These are phyloP conservation scores for Clitopilus hobsonii DNA, from an alignment of 768 basidiomycete species.

Conservation along the genomic window DNA sequence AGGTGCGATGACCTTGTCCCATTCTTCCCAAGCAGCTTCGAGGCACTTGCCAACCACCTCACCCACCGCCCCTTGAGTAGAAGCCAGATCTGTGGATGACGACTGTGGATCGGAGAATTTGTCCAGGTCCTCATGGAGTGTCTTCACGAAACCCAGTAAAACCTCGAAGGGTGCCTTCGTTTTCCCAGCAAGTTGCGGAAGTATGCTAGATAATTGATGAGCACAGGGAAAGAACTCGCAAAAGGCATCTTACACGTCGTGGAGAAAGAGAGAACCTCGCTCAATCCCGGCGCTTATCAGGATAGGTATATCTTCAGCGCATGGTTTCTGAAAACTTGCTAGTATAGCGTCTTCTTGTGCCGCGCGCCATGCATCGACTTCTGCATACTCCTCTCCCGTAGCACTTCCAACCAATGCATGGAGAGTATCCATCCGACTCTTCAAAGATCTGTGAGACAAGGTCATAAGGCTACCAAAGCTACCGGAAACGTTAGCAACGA, in stretches of 20 bases:
- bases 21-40: background rate
- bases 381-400: background rate
- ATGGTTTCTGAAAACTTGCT: background rate
- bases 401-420: background rate
- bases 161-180: background rate
- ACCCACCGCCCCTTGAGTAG: background rate
- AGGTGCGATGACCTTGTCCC: background rate
- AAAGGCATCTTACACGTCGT: background rate
- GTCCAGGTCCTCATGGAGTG: background rate
- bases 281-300: background rate
- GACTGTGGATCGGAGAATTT: too few relatives aligned
- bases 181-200: background rate
- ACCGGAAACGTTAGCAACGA: background rate
- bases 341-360: background rate
- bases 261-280: background rate
- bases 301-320: background rate
- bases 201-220: background rate
- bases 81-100: too few relatives aligned
- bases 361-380: background rate
- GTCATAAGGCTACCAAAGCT: background rate
- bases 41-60: background rate
- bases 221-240: background rate
- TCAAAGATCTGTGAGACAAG: background rate
- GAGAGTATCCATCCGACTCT: background rate
- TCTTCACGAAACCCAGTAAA: background rate